These are phyloP conservation scores for Coemansia sp. DNA, from an alignment of 192 early-diverging fungal species.

Conservation along the genomic window DNA sequence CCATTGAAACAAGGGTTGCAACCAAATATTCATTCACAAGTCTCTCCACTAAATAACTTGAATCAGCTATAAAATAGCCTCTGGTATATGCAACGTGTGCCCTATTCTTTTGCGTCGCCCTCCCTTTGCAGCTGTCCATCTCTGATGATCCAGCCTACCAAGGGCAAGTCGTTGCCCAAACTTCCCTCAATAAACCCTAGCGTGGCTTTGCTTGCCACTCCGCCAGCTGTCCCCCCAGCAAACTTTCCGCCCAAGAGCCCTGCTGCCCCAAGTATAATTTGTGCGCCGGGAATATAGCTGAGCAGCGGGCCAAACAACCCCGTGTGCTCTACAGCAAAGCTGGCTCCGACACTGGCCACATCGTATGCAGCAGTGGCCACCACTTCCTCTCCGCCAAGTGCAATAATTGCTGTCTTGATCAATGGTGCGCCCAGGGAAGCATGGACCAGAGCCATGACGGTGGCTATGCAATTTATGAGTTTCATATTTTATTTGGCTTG, in stretches of 20 bases:
- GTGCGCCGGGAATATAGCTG: constrained; percentile 29
- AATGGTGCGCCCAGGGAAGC: constrained; percentile 20
- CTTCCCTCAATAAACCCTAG: constrained; percentile 30
- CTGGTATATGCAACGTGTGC: not conserved
- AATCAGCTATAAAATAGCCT: not conserved
- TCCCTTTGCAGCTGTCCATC: constrained; percentile 10
- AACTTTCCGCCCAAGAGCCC: constrained; percentile 36
- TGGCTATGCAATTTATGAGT: not conserved
- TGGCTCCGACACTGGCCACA: constrained; percentile 41
- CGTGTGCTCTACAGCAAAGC: constrained; percentile 38
- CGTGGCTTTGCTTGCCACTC: constrained; percentile 24
- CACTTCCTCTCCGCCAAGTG: constrained; percentile 15
- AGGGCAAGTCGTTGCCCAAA: constrained; percentile 28
- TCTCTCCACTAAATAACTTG: not conserved
- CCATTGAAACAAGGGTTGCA: not conserved
- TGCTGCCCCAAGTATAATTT: constrained; percentile 29
- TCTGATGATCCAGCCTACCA: constrained; percentile 44
- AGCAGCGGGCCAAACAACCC: constrained; percentile 38
- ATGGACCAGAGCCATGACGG: not conserved
- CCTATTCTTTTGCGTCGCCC: not conserved
- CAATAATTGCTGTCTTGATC: constrained; percentile 31
- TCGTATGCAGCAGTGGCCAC: constrained; percentile 34
- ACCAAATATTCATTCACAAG: not conserved
- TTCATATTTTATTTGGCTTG: not conserved
- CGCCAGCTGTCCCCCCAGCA: constrained; percentile 38